Base-by-base conservation (phyloP, 208 protist species). In the Leishmania amazonensis region DNA sequence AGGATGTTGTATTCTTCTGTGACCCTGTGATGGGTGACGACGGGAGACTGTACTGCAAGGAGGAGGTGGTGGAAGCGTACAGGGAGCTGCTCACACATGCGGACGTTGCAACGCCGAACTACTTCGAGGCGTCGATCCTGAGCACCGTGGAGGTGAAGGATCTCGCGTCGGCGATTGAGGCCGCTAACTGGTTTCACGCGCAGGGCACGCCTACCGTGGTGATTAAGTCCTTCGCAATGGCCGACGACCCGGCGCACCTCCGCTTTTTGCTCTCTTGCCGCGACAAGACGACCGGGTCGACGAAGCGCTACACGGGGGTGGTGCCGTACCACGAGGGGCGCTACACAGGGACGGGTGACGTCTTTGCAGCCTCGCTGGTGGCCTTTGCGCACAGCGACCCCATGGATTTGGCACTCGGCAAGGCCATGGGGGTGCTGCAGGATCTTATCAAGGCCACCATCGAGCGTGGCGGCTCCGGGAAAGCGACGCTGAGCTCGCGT, bases 1-100 rank as follows among this genome's bases (percentile, higher is more conserved):
- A 86, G 24, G 82, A 85, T 45, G 74, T 92, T 0, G 86, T 81
- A 24, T 98, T 92, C 80, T 85, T 98, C 49, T 99, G 98, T 88
- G 98, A 99, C 80, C 98, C 98, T 1, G 98, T 99, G 4, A 90
- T 99, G 76, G 98, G 98, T 51, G 98, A 99, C 79, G 88, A 99
- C 73, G 96, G 96, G 13, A 84, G 89, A 35, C 79, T 99, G 57
- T 99, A 99, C 89, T 98, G 98, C 83, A 96, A 97, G 79, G 80
- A 92, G 38, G 95, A 98, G 67, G 86, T 98, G 17, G 79, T 99
- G 6, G 85, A 88, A 38, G 90, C 97, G 31, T 99, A 99, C 85
- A 90, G 88, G 24, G 87, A 93, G n/a, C 78, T 98, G 28, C 62
- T 99, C 2, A 60, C 65, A 6, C 76, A 89, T 31, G 96, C 96